Conservation (phyloP, 352 stramenopile genomes). For the Globisporangium recalcitrans region DNA sequence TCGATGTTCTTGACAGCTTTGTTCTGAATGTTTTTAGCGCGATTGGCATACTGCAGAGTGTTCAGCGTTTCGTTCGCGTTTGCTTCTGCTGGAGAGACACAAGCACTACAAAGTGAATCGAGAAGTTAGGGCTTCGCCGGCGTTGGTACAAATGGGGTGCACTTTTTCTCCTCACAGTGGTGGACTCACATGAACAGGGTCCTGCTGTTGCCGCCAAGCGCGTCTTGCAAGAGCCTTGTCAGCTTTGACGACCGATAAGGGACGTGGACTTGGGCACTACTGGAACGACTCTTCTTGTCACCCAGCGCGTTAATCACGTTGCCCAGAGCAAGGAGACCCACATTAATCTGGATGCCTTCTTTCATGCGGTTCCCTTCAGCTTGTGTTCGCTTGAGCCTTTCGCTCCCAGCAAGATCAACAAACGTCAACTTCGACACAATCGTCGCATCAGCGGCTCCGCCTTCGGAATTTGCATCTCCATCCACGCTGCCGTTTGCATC, state of each 20-base stretch:
- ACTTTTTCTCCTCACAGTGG: not conserved
- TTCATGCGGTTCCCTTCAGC: constrained; percentile 85
- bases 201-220: constrained; percentile 82
- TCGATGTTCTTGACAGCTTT: constrained; percentile 89
- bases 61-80: constrained; percentile 76
- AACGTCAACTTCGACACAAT: constrained; percentile 84
- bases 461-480: constrained; percentile 11
- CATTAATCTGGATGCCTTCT: constrained; percentile 87
- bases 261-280: constrained; percentile 46
- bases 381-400: constrained; percentile 82
- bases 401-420: constrained; percentile 82
- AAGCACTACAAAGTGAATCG: constrained; percentile 34
- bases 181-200: constrained; percentile 81
- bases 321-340: constrained; percentile 73
- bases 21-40: constrained; percentile 87
- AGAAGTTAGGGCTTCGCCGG: not conserved
- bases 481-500: constrained; percentile 10
- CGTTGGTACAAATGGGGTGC: not conserved
- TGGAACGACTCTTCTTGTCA: constrained; percentile 50
- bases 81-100: constrained; percentile 67
- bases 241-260: constrained; percentile 82
- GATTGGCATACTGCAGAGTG: constrained; percentile 84
- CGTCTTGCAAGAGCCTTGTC: constrained; percentile 77
- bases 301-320: constrained; percentile 87
- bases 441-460: constrained; percentile 29